These are phyloP conservation scores for Plasmodium ovale DNA, from an alignment of 169 alveolate genomes.

Conservation along the genomic window DNA sequence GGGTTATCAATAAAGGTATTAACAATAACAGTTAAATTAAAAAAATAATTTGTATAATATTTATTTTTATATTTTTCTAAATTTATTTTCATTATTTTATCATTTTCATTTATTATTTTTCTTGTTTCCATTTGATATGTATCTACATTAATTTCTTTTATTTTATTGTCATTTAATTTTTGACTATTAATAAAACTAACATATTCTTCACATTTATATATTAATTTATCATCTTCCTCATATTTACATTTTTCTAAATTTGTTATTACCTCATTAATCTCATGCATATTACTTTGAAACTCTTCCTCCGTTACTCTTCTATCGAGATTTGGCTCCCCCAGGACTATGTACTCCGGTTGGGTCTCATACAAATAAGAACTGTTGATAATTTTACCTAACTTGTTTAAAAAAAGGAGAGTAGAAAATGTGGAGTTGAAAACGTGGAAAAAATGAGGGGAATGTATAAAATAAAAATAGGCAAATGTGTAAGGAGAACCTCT, in stretches of 20 bases:
- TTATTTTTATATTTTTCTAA: slow-evolving; percentile 29
- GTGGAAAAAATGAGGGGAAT: no score
- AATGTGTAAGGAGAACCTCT: background rate
- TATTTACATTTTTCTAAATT: slow-evolving; percentile 21
- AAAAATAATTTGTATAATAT: slow-evolving; percentile 59
- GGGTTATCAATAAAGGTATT: slow-evolving; percentile 50
- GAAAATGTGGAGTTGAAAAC: background rate
- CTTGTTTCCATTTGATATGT: slow-evolving; percentile 21
- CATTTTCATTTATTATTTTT: slow-evolving; percentile 27
- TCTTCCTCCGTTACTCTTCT: background rate
- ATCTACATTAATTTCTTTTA: slow-evolving; percentile 14
- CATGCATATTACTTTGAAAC: background rate
- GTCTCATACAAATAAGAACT: slow-evolving; percentile 62
- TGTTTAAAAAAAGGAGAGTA: background rate
- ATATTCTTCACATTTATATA: slow-evolving; percentile 31
- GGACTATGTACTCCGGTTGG: slow-evolving; percentile 39
- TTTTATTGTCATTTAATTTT: slow-evolving; percentile 18
- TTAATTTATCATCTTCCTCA: slow-evolving; percentile 24
- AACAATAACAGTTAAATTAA: slow-evolving; percentile 44
- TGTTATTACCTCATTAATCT: slow-evolving; percentile 5
- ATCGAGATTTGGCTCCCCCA: slow-evolving; percentile 1
- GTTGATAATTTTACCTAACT: slow-evolving; percentile 44
- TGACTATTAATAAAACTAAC: slow-evolving; percentile 41
- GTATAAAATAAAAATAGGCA: background rate
- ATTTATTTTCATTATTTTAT: slow-evolving; percentile 47